A percentile compares a stretch with the other conserved stretches of the same genome.
Evolutionary conservation across 768 basidiomycete species (phyloP).

Genomic region (Russula dissimulans): DNA sequence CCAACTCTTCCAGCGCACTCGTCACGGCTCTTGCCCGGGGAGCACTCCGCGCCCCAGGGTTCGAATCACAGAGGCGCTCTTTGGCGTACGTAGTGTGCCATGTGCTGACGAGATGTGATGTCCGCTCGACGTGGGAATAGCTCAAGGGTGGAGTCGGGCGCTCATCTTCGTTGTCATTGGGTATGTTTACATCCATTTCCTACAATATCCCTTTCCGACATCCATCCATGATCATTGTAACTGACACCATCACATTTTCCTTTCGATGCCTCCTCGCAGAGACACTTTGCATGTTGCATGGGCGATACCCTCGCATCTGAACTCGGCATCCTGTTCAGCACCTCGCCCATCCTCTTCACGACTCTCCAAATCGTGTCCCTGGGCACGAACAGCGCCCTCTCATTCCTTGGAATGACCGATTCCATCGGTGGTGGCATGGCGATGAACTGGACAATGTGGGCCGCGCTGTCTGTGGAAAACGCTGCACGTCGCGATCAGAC

Average conservation of each 20-base stretch:
- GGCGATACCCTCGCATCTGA: constrained; percentile 93
- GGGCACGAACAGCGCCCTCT: constrained; percentile 88
- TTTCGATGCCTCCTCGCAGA: constrained; percentile 23
- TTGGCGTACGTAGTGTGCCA: constrained; percentile 16
- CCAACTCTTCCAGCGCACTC: constrained; percentile 63
- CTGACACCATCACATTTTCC: too few relatives aligned
- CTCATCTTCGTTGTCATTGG: constrained; percentile 61
- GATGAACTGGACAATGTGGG: constrained; percentile 56
- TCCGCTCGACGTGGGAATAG: constrained; percentile 38
- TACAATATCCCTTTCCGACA: neutral
- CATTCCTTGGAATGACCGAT: constrained; percentile 61
- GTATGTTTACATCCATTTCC: constrained; percentile 29
- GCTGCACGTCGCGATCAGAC: constrained; percentile 37
- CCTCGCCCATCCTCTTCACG: constrained; percentile 68
- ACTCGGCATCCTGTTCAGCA: constrained; percentile 72
- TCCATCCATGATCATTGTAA: neutral
- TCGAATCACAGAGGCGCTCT: constrained; percentile 17
- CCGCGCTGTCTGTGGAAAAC: constrained; percentile 55
- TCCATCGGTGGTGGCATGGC: constrained; percentile 64
- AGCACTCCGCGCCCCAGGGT: constrained; percentile 40
- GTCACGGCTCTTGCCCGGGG: constrained; percentile 55
- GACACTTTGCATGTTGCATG: constrained; percentile 82
- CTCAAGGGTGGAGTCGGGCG: constrained; percentile 46
- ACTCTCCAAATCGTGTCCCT: constrained; percentile 67
- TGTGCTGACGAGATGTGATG: constrained; percentile 50